Evolutionary conservation across 2,329 filamentous ascomycete genomes (phyloP).

Genomic region (Mycosphaerelloides madeirae): DNA sequence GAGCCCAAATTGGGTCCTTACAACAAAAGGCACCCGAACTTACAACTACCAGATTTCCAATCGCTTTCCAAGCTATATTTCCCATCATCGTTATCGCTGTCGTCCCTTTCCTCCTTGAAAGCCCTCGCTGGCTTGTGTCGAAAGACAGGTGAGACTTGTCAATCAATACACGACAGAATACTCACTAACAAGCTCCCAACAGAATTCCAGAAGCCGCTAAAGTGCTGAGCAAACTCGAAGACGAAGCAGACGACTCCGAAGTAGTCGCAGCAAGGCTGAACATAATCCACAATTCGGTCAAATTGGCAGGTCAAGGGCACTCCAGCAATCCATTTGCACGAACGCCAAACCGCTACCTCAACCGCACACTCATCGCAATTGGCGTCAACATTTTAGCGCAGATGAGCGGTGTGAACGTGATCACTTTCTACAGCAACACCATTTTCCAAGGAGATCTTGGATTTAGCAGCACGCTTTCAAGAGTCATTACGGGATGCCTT

Average conservation of each 20-base stretch:
- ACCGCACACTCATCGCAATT: conserved; percentile 24
- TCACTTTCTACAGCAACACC: conserved; percentile 27
- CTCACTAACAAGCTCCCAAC: background rate
- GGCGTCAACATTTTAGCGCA: conserved; percentile 24
- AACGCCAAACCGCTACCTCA: conserved; percentile 23
- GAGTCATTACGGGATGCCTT: conserved; percentile 24
- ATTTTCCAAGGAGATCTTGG: conserved; percentile 21
- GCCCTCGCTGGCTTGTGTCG: conserved; percentile 11
- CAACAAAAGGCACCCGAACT: conserved; percentile 14
- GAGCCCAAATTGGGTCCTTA: background rate
- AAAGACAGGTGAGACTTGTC: too few species aligned
- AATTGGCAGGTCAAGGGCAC: conserved; percentile 19
- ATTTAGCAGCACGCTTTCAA: conserved; percentile 16
- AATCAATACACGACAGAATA: background rate
- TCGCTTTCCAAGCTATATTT: conserved; percentile 42
- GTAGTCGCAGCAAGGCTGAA: conserved; percentile 16
- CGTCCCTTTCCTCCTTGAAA: conserved; percentile 31
- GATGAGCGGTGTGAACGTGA: conserved; percentile 24
- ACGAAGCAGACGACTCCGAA: conserved; percentile 19
- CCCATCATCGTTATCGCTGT: conserved; percentile 33
- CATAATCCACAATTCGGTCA: conserved; percentile 20
- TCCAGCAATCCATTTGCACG: conserved; percentile 22
- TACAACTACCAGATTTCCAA: conserved; percentile 28
- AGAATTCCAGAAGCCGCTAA: conserved; percentile 19
- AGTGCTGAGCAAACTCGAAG: conserved; percentile 27